phyloP scores from a whole-genome alignment of 2,329 filamentous ascomycete genomes.

The Pseudogymnoascus sp. region DNA sequence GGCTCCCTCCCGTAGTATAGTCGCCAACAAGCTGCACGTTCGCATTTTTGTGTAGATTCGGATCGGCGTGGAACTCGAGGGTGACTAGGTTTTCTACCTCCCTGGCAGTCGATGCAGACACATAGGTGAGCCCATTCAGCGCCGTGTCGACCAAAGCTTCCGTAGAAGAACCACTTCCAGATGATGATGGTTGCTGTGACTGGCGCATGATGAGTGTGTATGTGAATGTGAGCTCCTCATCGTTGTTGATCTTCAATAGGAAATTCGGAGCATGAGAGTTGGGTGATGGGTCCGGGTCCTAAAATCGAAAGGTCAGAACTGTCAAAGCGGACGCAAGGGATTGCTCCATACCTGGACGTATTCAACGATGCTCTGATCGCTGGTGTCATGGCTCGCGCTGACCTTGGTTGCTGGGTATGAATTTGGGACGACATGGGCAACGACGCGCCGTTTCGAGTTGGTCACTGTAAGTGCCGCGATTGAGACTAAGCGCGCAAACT shows the following conservation, averaged over 20 bases:
- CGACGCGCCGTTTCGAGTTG: conserved; percentile 67
- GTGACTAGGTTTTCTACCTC: conserved; percentile 93
- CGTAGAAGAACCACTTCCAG: conserved; percentile 34
- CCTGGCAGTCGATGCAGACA: conserved; percentile 74
- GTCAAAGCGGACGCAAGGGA: neutral
- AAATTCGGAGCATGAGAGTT: conserved; percentile 55
- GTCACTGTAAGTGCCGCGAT: conserved; percentile 77
- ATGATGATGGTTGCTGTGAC: conserved; percentile 32
- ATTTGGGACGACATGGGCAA: conserved; percentile 76
- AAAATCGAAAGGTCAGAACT: conserved; percentile 8
- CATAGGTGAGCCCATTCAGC: conserved; percentile 84
- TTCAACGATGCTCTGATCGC: conserved; percentile 72
- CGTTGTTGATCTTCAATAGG: conserved; percentile 77
- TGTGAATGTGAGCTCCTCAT: conserved; percentile 86
- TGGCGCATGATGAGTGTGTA: conserved; percentile 80
- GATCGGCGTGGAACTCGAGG: conserved; percentile 91
- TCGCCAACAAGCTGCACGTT: conserved; percentile 95
- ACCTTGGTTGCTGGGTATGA: conserved; percentile 77
- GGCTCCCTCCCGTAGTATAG: conserved; percentile 72
- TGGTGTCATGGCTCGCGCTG: conserved; percentile 59
- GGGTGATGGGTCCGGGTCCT: conserved; percentile 67
- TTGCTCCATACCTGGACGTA: conserved; percentile 72
- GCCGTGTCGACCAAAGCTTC: conserved; percentile 55
- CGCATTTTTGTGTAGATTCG: conserved; percentile 92
- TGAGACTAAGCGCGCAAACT: conserved; percentile 53